Conservation (phyloP, 1,284 basidiomycete species). For the Trichosporon asahii region DNA sequence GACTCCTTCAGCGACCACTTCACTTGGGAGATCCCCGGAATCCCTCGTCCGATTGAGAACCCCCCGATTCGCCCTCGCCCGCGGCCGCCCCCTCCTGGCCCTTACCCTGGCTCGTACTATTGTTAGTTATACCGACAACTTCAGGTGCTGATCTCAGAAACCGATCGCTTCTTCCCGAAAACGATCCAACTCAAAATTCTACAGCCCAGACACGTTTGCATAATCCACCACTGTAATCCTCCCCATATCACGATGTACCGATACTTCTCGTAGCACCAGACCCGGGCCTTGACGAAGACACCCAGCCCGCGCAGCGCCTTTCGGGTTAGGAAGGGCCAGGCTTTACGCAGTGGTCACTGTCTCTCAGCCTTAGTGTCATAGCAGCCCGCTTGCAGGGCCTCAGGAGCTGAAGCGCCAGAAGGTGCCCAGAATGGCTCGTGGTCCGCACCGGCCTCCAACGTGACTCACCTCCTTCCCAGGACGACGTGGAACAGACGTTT, state of each 20-base stretch:
- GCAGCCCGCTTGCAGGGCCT: neutral
- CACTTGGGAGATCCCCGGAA: neutral
- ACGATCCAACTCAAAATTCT: neutral
- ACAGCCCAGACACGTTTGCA: neutral
- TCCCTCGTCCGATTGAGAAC: neutral
- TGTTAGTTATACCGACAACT: neutral
- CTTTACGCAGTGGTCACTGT: neutral
- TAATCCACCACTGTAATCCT: neutral
- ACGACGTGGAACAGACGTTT: neutral
- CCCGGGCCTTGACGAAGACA: neutral
- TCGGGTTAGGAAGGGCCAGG: neutral
- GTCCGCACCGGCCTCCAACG: neutral
- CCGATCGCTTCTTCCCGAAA: neutral
- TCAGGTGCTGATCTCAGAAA: neutral
- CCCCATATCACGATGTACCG: neutral
- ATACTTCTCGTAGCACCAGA: neutral
- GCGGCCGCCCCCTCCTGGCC: neutral
- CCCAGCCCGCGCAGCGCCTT: neutral
- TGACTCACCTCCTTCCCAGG: neutral
- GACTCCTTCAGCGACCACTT: neutral
- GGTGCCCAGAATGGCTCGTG: neutral
- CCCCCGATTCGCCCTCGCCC: neutral
- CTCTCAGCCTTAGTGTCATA: neutral
- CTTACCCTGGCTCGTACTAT: neutral
- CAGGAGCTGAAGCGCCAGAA: neutral